Evolutionary conservation across 2,329 filamentous ascomycete genomes (phyloP), one percentile per base, ranked within the genome.

Genomic region (Cordyceps cicadae): DNA sequence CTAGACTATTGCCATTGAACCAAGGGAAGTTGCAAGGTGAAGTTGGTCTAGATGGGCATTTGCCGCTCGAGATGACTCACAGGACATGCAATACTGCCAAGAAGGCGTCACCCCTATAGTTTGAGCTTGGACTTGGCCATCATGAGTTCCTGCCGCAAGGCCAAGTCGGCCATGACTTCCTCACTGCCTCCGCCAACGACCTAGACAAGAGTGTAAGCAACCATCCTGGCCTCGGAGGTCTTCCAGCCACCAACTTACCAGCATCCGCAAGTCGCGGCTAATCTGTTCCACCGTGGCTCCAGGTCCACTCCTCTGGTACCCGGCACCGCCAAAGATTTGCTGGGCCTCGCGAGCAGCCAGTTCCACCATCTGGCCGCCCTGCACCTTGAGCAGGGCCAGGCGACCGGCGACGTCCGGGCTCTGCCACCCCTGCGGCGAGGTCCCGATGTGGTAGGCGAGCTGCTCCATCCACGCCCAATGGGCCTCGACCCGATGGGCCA

Each of bases 381-480:
- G 76, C 0, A 83, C 76, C 64, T 83, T 83, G 34, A 69, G 63
- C 43, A 74, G 65, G 0, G 72, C 72, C 11, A 73, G 67, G 11
- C 68, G 63, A 9, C 67, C 65, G 0, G 69, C 71, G 41, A 74
- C 60, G 17, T 71, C 73, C 63, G 71, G 69, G 68, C 60, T 76
- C 66, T 63, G 63, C 62, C 65, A 65, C 19, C 67, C 68, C 0
- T 63, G 59, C 3, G 65, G 43, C 61, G 66, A 61, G 26, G 61
- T 14, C 39, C 80, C 74, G 49, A 81, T 74, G 51, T 82, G 80
- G 67, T 80, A 82, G 5, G 81, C 82, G 3, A 87, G 72, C 67
- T 86, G 83, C 65, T 87, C 84, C 62, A 87, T 69, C 73, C 83
- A 86, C 0, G 83, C 81, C 70, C 81, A 84, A 51, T 83, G 81